Conservation (phyloP, 495 filamentous ascomycete species). For the Penicillium salamii region DNA sequence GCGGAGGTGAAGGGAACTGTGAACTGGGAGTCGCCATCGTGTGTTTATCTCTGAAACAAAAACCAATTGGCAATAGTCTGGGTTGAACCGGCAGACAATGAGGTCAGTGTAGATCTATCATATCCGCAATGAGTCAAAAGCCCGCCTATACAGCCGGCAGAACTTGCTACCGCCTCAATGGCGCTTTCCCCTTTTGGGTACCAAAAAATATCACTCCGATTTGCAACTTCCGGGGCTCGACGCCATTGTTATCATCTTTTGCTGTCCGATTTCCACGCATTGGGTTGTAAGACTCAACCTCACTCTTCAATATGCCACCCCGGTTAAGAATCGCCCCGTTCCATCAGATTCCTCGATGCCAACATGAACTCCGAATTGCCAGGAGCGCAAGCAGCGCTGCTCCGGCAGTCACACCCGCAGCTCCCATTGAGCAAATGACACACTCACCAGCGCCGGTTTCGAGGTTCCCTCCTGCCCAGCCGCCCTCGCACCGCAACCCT, state of each 20-base stretch:
- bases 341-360: slow-evolving; percentile 32
- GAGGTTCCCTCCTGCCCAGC: slow-evolving; percentile 67
- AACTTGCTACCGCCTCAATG: slow-evolving; percentile 10
- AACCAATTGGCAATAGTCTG: too few species aligned
- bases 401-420: slow-evolving; percentile 47
- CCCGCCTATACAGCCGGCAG: slow-evolving; percentile 19
- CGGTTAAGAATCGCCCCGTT: slow-evolving; percentile 40
- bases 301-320: slow-evolving; percentile 49
- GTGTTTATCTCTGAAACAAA: too few species aligned
- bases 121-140: slow-evolving; percentile 3
- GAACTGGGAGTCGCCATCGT: slow-evolving; percentile 18
- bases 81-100: too few species aligned
- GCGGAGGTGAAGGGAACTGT: slow-evolving; percentile 22
- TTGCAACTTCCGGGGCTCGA: slow-evolving; percentile 17
- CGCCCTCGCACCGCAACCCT: slow-evolving; percentile 81
- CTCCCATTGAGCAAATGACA: slow-evolving; percentile 51
- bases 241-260: slow-evolving; percentile 13
- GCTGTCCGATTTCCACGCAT: slow-evolving; percentile 2
- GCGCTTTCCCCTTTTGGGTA: slow-evolving; percentile 15
- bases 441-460: slow-evolving; percentile 51
- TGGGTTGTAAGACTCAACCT: slow-evolving; percentile 1
- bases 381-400: slow-evolving; percentile 39
- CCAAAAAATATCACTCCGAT: slow-evolving; percentile 30
- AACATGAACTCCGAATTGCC: slow-evolving; percentile 31
- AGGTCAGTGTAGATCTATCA: slow-evolving; percentile 13